Conservation (phyloP, 2,329 filamentous ascomycete genomes). For the Paraconiothyrium sp. region DNA sequence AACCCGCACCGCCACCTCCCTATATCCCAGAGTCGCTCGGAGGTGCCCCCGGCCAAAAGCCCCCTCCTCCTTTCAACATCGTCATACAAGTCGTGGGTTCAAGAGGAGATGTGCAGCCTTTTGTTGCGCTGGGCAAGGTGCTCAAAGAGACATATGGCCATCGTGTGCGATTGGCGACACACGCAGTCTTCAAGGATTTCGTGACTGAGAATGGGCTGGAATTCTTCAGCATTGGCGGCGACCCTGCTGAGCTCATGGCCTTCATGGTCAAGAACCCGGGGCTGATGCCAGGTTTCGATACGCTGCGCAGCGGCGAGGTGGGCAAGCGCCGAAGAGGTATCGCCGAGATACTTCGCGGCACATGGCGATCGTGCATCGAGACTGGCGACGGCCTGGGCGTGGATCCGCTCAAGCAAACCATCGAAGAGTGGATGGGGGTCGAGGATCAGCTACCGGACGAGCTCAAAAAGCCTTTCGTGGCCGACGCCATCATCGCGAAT, state of each 20-base stretch:
- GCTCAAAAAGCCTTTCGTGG: constrained; percentile 73
- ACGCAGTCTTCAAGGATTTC: constrained; percentile 60
- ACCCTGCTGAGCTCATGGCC: constrained; percentile 65
- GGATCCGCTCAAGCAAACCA: constrained; percentile 61
- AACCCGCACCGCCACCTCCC: constrained; percentile 68
- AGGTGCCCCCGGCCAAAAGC: constrained; percentile 67
- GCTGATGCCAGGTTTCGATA: constrained; percentile 82
- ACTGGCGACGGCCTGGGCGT: constrained; percentile 71
- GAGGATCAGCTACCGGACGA: constrained; percentile 50
- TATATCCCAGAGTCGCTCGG: constrained; percentile 80
- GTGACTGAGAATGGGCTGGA: constrained; percentile 60
- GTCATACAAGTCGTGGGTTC: constrained; percentile 61
- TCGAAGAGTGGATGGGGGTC: constrained; percentile 60
- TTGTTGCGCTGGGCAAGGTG: constrained; percentile 60
- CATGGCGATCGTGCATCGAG: constrained; percentile 87
- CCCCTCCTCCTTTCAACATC: constrained; percentile 59
- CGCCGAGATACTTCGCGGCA: constrained; percentile 81
- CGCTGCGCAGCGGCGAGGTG: constrained; percentile 79
- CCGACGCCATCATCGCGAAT: constrained; percentile 82
- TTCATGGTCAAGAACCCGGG: constrained; percentile 94
- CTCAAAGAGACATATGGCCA: constrained; percentile 60
- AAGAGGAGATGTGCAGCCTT: constrained; percentile 61
- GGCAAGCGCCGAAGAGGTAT: constrained; percentile 78
- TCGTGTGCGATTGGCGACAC: constrained; percentile 59
- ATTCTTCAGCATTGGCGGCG: constrained; percentile 62